Evolutionary conservation across 2,329 filamentous ascomycete species (phyloP).

Genomic region (Rachicladosporium sp.): DNA sequence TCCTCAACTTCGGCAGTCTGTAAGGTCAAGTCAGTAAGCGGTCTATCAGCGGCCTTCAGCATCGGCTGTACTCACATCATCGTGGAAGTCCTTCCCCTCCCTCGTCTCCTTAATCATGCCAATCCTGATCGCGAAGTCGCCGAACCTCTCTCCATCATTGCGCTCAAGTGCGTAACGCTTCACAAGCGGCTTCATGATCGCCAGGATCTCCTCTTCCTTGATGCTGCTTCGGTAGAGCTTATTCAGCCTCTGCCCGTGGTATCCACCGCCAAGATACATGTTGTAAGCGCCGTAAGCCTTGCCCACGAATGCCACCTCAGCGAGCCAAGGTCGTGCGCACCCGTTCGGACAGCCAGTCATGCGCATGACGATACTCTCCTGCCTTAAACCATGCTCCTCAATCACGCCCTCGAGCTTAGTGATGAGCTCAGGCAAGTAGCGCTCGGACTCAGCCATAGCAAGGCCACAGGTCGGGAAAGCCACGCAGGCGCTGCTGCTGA

Average conservation of each 20-base stretch:
- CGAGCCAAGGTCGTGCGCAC: constrained; percentile 90
- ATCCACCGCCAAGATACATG: constrained; percentile 97
- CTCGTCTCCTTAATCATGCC: constrained; percentile 82
- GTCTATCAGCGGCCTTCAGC: neutral
- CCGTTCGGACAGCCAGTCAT: constrained; percentile 99
- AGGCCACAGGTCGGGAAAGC: constrained; percentile 97
- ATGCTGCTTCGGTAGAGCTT: constrained; percentile 92
- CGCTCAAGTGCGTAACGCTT: constrained; percentile 79
- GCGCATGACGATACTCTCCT: constrained; percentile 96
- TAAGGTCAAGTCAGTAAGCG: constrained; percentile 6
- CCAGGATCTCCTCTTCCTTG: constrained; percentile 94
- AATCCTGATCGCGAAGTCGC: constrained; percentile 79
- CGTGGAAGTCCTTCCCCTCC: constrained; percentile 88
- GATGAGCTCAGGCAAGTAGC: constrained; percentile 87
- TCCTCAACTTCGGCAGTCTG: constrained; percentile 36
- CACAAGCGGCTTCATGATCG: constrained; percentile 77
- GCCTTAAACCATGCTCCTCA: constrained; percentile 78
- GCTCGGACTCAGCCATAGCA: constrained; percentile 95
- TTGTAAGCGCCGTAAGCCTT: constrained; percentile 97
- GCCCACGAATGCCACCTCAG: constrained; percentile 92
- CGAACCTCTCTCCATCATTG: constrained; percentile 75
- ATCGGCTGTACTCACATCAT: constrained; percentile 58
- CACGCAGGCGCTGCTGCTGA: constrained; percentile 89
- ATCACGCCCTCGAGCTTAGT: constrained; percentile 78
- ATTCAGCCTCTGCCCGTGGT: constrained; percentile 91